Evolutionary conservation across 345 rosid genomes (phyloP), one percentile per base, ranked within the genome.

Genomic region (Trapa bicornis): DNA sequence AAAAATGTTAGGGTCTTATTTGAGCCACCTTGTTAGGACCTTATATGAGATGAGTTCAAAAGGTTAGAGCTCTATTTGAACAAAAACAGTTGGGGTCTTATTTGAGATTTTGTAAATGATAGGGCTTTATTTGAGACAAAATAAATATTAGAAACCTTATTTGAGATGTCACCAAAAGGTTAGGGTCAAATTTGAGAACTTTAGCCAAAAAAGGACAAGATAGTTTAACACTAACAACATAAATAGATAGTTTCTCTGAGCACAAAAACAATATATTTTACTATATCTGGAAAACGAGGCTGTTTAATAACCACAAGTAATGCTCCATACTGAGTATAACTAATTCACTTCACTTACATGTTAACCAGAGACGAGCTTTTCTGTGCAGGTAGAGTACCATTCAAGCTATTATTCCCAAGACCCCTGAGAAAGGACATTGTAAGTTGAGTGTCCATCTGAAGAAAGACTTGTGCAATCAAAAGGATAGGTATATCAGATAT

Each of bases 371-470:
- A 64, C 60, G 80, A 37, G 48, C 73, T 79, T 68, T 82, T 91
- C 61, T 65, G 69, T 68, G 73, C 50, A 15, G 97, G 88, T 54
- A 91, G 81, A 6, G 81, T 68, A 68, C 89, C 92, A 68, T 70
- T 79, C 56, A 91, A 72, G 53, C 48, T 72, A 73, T 85, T 85
- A 64, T 79, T 79, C 70, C 89, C 86, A 53, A 85, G 80, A 74
- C 85, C 86, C 84, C 97, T 90, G 76, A 53, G 53, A 5, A 68
- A 8, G 52, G 72, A 71, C 69, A 67, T 53, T 69, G 69, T n/a
- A 72, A 61, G 15, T n/a, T 66, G 29, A 68, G 53, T 9, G 37
- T 66, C 68, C 43, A 69, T n/a, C 22, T 7, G 37, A 17, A 15
- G 47, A 14, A 29, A 43, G 54, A 11, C 37, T 64, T 58, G 37